Conservation (phyloP, 2,329 filamentous ascomycete genomes). For the Stemphylium vesicarium region DNA sequence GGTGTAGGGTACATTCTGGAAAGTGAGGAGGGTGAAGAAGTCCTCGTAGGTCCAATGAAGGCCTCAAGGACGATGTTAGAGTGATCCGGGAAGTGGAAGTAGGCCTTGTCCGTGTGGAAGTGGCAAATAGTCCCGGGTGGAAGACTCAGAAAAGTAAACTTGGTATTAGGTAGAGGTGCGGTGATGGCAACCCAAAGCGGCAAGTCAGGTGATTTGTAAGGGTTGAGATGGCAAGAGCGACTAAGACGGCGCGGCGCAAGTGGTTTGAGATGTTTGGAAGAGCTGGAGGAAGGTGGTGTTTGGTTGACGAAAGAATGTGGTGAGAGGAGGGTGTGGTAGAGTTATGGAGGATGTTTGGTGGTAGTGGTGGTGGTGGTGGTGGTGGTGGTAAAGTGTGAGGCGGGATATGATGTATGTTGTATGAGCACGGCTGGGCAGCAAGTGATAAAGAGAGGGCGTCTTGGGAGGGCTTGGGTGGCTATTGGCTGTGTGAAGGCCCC, state of each 20-base stretch:
- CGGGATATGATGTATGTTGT: slow-evolving; percentile 48
- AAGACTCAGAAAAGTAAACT: slow-evolving; percentile 11
- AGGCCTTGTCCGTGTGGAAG: slow-evolving; percentile 11
- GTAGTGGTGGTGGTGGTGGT: too few relatives aligned
- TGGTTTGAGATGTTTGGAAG: background rate
- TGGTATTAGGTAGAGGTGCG: slow-evolving; percentile 23
- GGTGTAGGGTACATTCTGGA: slow-evolving; percentile 58
- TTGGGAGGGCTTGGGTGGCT: slow-evolving; percentile 21
- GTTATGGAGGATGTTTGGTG: slow-evolving; percentile 1
- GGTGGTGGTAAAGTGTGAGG: slow-evolving; percentile 34
- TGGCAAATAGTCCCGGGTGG: slow-evolving; percentile 12
- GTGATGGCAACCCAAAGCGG: slow-evolving; percentile 22
- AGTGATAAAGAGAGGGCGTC: slow-evolving; percentile 38
- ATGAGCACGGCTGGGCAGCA: slow-evolving; percentile 45
- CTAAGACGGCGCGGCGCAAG: background rate
- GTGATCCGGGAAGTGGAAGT: slow-evolving; percentile 24
- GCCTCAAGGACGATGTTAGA: slow-evolving; percentile 46
- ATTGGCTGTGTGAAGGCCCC: slow-evolving; percentile 40
- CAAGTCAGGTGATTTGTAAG: slow-evolving; percentile 30
- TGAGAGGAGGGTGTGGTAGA: slow-evolving; percentile 17
- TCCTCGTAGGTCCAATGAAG: slow-evolving; percentile 52
- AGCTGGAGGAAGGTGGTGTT: slow-evolving; percentile 20
- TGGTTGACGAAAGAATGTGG: slow-evolving; percentile 32
- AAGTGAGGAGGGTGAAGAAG: slow-evolving; percentile 21
- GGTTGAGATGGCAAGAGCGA: slow-evolving; percentile 9